These are phyloP conservation scores for Terfezia claveryi DNA, from an alignment of 495 filamentous ascomycete genomes.

Conservation along the genomic window DNA sequence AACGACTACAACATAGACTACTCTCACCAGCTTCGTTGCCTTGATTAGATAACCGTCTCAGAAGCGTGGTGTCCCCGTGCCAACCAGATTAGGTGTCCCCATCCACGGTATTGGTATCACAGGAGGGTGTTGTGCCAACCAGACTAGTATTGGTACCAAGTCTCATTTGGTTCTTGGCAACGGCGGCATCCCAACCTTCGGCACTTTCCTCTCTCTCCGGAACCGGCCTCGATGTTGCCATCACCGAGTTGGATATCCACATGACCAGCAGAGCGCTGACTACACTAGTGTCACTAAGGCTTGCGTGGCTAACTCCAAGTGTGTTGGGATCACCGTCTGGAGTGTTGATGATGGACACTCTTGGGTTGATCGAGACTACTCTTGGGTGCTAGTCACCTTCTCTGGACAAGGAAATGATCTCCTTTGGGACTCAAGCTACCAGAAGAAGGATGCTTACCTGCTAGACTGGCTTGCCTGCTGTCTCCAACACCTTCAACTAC, in stretches of 20 bases:
- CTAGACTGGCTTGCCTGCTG: too few species aligned
- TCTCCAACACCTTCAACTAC: slow-evolving; percentile 27
- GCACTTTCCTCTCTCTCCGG: slow-evolving; percentile 21
- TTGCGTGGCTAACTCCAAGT: slow-evolving; percentile 29
- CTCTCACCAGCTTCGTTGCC: too few species aligned
- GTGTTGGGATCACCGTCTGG: slow-evolving; percentile 59
- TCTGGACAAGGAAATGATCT: slow-evolving; percentile 27
- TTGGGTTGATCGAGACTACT: too few species aligned
- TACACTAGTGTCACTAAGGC: slow-evolving; percentile 34
- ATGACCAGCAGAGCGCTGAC: slow-evolving; percentile 36
- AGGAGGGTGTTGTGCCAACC: too few species aligned
- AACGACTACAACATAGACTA: slow-evolving; percentile 48
- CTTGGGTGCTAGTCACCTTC: slow-evolving; percentile 35
- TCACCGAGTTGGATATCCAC: slow-evolving; percentile 42
- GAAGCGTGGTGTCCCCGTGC: too few species aligned
- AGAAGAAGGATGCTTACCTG: slow-evolving; percentile 44
- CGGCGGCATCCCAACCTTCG: slow-evolving; percentile 25
- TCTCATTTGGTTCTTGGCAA: slow-evolving; percentile 34
- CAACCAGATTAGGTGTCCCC: slow-evolving; percentile 26
- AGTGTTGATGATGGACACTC: slow-evolving; percentile 45
- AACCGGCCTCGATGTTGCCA: slow-evolving; percentile 33
- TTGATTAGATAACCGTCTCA: too few species aligned
- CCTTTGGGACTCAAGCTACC: slow-evolving; percentile 41
- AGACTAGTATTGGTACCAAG: too few species aligned
- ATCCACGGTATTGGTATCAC: slow-evolving; percentile 43